Evolutionary conservation across 768 basidiomycete genomes (phyloP).

Genomic region (Lentinula aciculospora): DNA sequence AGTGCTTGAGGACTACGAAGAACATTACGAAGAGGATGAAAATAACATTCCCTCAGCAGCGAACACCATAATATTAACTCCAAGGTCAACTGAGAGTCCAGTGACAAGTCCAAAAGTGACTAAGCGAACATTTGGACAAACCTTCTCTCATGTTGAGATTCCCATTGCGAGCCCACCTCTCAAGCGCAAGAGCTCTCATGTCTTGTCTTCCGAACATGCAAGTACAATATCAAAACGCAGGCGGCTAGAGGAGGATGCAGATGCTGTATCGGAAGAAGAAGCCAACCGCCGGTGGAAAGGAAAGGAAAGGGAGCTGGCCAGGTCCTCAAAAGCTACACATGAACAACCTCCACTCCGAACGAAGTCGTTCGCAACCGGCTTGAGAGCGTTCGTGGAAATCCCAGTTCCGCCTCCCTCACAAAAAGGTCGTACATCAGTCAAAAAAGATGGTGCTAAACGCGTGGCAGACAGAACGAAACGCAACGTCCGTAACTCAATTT

Average conservation of each 20-base stretch:
- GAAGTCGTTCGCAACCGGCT: not conserved
- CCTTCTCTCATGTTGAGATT: not conserved
- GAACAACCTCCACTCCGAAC: not conserved
- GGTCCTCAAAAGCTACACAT: not conserved
- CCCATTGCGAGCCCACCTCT: not conserved
- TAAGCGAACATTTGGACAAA: not conserved
- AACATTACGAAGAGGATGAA: not conserved
- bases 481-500: not conserved
- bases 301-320: not conserved
- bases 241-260: not conserved
- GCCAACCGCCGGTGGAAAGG: not conserved
- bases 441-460: not conserved
- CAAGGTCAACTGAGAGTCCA: not conserved
- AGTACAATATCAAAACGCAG: not conserved
- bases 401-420: not conserved
- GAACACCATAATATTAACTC: not conserved
- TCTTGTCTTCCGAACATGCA: not conserved
- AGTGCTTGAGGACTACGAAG: not conserved
- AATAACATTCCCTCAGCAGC: not conserved
- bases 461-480: not conserved
- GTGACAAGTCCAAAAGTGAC: not conserved
- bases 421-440: not conserved
- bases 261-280: not conserved
- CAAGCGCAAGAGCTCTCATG: not conserved
- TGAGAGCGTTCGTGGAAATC: not conserved